Evolutionary conservation across 2,329 filamentous ascomycete species (phyloP).

Genomic region (Neonectria ditissima): DNA sequence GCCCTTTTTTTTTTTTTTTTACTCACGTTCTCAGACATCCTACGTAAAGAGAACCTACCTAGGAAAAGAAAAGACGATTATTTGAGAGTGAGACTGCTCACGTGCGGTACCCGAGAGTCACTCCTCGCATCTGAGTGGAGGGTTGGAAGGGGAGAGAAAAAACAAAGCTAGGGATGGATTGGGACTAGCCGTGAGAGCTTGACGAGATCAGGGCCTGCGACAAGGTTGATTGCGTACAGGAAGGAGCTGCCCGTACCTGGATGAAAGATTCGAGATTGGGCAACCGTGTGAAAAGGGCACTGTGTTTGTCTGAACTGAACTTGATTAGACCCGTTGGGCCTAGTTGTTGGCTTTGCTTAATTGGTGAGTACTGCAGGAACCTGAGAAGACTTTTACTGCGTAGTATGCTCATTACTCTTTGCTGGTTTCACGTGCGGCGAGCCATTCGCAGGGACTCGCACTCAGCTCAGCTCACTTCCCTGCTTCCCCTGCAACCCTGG

Average conservation of each 20-base stretch:
- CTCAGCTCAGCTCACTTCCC: too few species aligned
- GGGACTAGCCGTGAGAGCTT: background rate
- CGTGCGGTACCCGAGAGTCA: background rate
- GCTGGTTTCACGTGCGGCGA: constrained; percentile 15
- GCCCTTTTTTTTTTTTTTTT: too few species aligned
- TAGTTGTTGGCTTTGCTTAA: too few species aligned
- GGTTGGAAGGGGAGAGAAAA: background rate
- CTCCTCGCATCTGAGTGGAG: constrained; percentile 3
- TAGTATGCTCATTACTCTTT: too few species aligned
- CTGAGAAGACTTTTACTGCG: background rate
- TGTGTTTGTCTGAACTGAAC: constrained; percentile 3
- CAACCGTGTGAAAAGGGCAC: background rate
- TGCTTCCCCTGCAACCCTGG: background rate
- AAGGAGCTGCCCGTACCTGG: too few species aligned
- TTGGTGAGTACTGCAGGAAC: background rate
- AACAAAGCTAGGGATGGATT: background rate
- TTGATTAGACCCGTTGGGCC: too few species aligned
- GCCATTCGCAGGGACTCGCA: constrained; percentile 16
- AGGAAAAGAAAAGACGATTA: background rate
- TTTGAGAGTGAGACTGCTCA: background rate
- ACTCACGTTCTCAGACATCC: background rate
- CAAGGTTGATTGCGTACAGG: background rate
- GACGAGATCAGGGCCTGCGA: background rate
- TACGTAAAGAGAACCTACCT: background rate
- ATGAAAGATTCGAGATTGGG: background rate